A percentile compares a stretch with the other conserved stretches of the same genome.
Evolutionary conservation across 179 eudicot species (phyloP).

Genomic region (Beta corolliflora): DNA sequence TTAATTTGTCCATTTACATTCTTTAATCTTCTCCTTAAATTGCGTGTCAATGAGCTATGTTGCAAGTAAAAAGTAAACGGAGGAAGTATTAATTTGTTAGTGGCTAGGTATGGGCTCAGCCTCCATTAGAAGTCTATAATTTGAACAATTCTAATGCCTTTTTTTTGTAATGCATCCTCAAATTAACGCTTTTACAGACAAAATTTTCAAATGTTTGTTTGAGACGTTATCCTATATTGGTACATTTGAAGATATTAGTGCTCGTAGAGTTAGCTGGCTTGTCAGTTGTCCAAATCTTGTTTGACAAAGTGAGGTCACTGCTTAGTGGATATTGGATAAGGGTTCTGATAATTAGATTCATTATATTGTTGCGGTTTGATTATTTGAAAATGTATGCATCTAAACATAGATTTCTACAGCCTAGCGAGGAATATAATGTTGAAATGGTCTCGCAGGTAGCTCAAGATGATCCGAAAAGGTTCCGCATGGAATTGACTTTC

Average conservation of each 20-base stretch:
- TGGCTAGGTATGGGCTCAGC: neutral
- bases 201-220: neutral
- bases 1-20: no score
- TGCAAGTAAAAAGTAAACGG: no score
- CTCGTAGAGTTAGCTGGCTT: no score
- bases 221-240: neutral
- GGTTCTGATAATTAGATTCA: neutral
- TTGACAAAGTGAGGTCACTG: neutral
- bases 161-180: neutral
- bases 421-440: neutral
- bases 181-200: neutral
- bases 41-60: no score
- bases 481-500: conserved; percentile 89
- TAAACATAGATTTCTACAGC: neutral
- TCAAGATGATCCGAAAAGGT: conserved; percentile 83
- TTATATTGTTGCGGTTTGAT: neutral
- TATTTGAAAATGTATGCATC: neutral
- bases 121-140: neutral
- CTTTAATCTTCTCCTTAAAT: no score
- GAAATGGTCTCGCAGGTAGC: conserved; percentile 56
- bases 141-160: no score
- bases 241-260: no score
- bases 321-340: neutral
- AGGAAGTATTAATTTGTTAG: no score
- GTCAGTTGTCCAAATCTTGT: neutral